These are phyloP conservation scores for Aspergillus thermomutatus DNA, from an alignment of 2,329 filamentous ascomycete genomes.

Conservation along the genomic window DNA sequence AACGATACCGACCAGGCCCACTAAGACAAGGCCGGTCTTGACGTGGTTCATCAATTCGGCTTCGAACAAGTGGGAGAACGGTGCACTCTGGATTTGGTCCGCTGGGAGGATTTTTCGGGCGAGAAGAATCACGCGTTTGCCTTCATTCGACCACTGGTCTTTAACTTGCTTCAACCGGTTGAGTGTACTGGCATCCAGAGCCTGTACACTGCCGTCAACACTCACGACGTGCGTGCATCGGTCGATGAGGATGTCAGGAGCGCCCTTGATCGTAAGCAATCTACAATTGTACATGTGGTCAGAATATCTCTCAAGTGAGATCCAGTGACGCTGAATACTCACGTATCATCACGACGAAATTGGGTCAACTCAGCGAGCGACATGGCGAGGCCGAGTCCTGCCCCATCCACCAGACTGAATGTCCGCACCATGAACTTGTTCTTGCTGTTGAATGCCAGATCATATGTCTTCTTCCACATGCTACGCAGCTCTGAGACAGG, in stretches of 20 bases:
- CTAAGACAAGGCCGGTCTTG: constrained; percentile 47
- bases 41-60: constrained; percentile 55
- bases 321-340: background rate
- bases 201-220: constrained; percentile 52
- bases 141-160: constrained; percentile 65
- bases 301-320: background rate
- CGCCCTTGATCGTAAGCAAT: constrained; percentile 73
- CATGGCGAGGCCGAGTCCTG: background rate
- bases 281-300: constrained; percentile 22
- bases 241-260: constrained; percentile 68
- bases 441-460: constrained; percentile 75
- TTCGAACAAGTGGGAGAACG: constrained; percentile 53
- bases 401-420: constrained; percentile 40
- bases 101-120: constrained; percentile 57
- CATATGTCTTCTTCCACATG: constrained; percentile 64
- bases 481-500: constrained; percentile 58
- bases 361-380: constrained; percentile 4
- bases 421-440: constrained; percentile 77
- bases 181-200: constrained; percentile 47
- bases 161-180: constrained; percentile 57
- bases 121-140: constrained; percentile 65
- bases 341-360: constrained; percentile 4
- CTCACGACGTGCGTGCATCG: constrained; percentile 59
- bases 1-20: constrained; percentile 58
- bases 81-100: constrained; percentile 34